Evolutionary conservation across 179 eudicot species (phyloP).

Genomic region (Sideroxylon spinosum): DNA sequence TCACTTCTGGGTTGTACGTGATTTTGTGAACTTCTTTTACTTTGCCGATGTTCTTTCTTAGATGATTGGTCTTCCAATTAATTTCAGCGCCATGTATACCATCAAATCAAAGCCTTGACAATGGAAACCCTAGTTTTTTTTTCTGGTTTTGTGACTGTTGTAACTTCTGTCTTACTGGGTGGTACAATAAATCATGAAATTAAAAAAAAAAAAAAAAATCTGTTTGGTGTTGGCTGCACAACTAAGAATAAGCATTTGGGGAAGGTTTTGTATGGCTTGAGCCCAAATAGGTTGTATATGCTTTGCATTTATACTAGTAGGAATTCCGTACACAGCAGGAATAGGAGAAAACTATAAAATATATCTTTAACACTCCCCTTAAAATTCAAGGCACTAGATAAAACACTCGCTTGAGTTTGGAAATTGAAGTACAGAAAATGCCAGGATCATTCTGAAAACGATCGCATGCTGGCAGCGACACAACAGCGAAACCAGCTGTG

Average conservation of each 20-base stretch:
- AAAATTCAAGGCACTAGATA: no score
- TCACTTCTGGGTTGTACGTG: constrained; percentile 70
- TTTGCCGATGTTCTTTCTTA: background rate
- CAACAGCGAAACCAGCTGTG: no score
- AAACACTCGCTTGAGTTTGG: no score
- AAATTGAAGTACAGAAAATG: no score
- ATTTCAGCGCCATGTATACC: background rate
- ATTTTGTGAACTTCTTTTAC: background rate
- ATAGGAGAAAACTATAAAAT: no score
- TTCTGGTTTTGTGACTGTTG: constrained; percentile 8
- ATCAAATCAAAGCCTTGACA: background rate
- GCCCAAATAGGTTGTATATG: no score
- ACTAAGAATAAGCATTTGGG: background rate
- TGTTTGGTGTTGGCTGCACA: background rate
- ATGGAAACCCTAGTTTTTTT: background rate
- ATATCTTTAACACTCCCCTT: no score
- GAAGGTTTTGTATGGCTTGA: background rate
- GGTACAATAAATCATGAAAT: background rate
- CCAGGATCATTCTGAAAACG: no score
- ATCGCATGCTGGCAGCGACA: no score
- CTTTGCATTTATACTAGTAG: no score
- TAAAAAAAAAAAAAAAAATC: background rate
- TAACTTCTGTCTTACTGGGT: background rate
- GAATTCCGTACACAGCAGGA: no score
- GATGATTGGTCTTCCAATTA: background rate